phyloP scores from a whole-genome alignment of 805 yeast species.

The Myxozyma neotropica region DNA sequence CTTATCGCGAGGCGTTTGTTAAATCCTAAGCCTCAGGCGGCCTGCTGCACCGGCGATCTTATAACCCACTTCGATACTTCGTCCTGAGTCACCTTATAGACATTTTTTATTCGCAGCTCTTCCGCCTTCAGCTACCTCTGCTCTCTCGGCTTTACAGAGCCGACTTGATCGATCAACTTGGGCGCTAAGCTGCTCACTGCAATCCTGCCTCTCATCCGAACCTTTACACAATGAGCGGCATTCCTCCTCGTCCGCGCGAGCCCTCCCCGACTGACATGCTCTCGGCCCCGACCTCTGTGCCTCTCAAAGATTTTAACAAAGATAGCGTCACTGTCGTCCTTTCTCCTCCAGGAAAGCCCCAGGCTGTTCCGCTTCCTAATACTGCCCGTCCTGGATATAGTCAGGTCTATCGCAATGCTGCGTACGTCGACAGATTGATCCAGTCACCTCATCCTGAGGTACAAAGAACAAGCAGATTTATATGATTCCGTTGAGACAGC shows the following conservation, averaged over 20 bases:
- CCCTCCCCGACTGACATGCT: slow-evolving; percentile 12
- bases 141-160: too few relatives aligned
- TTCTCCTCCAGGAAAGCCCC: slow-evolving; percentile 37
- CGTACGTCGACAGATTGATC: slow-evolving; percentile 41
- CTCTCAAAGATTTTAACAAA: slow-evolving; percentile 15
- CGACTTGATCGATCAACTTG: too few relatives aligned
- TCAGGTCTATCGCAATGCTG: slow-evolving; percentile 53
- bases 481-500: not conserved
- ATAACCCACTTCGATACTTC: too few relatives aligned
- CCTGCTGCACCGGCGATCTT: too few relatives aligned
- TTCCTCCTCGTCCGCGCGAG: slow-evolving; percentile 14
- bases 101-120: too few relatives aligned
- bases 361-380: slow-evolving; percentile 48
- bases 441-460: slow-evolving; percentile 42
- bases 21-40: too few relatives aligned
- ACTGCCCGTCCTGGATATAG: slow-evolving; percentile 52
- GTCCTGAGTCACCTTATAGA: too few relatives aligned
- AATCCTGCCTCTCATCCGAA: not conserved
- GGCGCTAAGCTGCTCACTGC: too few relatives aligned
- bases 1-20: too few relatives aligned
- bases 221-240: slow-evolving; percentile 6
- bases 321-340: slow-evolving; percentile 19
- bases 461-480: not conserved
- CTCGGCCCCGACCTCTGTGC: slow-evolving; percentile 14
- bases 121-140: too few relatives aligned